These are phyloP conservation scores for Metschnikowia santaceciliae DNA, from an alignment of 805 yeast species.

Conservation along the genomic window DNA sequence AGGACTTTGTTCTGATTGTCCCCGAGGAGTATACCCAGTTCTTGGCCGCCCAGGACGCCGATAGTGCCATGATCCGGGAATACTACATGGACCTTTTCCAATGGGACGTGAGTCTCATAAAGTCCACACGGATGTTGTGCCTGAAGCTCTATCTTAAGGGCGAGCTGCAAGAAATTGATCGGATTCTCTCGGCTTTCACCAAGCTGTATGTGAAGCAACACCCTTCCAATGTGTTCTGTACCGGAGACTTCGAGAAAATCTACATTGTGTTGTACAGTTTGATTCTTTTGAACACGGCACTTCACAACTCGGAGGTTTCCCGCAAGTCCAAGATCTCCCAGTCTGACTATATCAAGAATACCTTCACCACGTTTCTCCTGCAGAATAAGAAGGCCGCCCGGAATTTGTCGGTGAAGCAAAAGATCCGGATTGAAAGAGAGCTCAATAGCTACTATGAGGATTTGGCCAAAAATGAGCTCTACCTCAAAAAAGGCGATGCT, in stretches of 20 bases:
- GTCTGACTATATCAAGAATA: constrained; percentile 39
- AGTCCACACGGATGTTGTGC: constrained; percentile 58
- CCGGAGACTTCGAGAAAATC: constrained; percentile 48
- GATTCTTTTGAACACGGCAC: constrained; percentile 70
- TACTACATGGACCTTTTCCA: constrained; percentile 45
- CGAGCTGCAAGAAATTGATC: constrained; percentile 78
- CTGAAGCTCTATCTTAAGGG: constrained; percentile 69
- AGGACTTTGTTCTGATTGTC: constrained; percentile 39
- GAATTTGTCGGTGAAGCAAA: constrained; percentile 33
- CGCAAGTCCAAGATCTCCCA: constrained; percentile 38
- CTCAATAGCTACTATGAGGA: constrained; percentile 44
- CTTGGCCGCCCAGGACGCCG: constrained; percentile 45
- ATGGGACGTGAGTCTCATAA: constrained; percentile 50
- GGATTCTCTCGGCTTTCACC: constrained; percentile 66
- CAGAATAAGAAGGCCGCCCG: constrained; percentile 28
- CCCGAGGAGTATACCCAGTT: constrained; percentile 45
- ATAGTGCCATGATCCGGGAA: constrained; percentile 37
- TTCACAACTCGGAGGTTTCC: constrained; percentile 51
- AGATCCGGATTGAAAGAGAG: constrained; percentile 43
- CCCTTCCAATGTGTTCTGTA: constrained; percentile 47
- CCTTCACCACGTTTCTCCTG: constrained; percentile 39
- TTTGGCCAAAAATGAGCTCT: constrained; percentile 35
- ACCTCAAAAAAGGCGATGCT: constrained; percentile 30
- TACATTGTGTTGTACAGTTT: constrained; percentile 71
- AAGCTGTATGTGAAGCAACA: constrained; percentile 54